Conservation (phyloP, 306 rosid genomes). For the Ammopiptanthus mongolicus region DNA sequence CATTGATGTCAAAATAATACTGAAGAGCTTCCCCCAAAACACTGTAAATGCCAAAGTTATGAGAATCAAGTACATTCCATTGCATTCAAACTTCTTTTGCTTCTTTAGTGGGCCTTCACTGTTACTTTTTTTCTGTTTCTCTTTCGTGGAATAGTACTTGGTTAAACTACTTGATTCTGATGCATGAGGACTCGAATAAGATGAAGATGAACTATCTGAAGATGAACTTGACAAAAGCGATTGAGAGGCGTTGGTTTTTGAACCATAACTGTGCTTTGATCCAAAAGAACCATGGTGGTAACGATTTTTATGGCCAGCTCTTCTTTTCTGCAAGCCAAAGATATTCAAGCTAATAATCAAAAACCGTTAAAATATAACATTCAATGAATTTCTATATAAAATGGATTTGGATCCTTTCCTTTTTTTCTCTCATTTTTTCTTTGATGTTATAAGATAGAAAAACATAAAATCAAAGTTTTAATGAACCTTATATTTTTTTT, state of each 20-base stretch:
- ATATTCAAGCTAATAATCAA: background rate
- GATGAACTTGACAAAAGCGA: background rate
- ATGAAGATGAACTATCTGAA: background rate
- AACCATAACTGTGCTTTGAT: slow-evolving; percentile 14
- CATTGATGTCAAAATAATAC: slow-evolving; percentile 43
- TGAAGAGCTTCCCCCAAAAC: slow-evolving; percentile 54
- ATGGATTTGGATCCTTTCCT: too few species aligned
- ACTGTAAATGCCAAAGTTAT: slow-evolving; percentile 52
- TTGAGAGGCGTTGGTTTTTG: background rate
- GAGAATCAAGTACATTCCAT: slow-evolving; percentile 43
- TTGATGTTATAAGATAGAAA: too few species aligned
- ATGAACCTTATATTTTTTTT: too few species aligned
- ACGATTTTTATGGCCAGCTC: slow-evolving; percentile 24
- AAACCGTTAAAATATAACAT: background rate
- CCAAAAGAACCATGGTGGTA: slow-evolving; percentile 23
- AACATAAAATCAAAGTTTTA: too few species aligned
- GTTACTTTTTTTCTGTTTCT: background rate
- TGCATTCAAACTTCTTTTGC: slow-evolving; percentile 19
- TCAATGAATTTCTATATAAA: too few species aligned
- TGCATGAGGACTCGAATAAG: slow-evolving; percentile 11
- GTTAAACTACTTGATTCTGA: slow-evolving; percentile 16
- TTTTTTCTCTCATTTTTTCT: too few species aligned
- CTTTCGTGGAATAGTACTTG: background rate
- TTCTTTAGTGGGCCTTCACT: slow-evolving; percentile 14
- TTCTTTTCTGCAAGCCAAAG: slow-evolving; percentile 40